phyloP scores from a whole-genome alignment of 2,329 filamentous ascomycete species.

The Aspergillus caelatus region DNA sequence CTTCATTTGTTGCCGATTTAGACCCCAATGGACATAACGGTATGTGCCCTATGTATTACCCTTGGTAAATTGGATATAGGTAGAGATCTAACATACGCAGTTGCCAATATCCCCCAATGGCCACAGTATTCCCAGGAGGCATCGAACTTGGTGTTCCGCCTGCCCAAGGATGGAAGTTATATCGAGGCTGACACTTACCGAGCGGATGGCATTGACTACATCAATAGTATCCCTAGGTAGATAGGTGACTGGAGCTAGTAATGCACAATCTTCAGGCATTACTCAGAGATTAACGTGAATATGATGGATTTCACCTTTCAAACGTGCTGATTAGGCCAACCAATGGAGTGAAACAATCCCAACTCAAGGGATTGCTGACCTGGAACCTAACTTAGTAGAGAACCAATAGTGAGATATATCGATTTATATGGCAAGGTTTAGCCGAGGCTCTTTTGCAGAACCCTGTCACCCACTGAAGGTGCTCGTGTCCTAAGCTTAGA shows the following conservation, averaged over 20 bases:
- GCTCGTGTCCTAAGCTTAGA: no score
- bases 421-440: neutral
- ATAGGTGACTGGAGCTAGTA: neutral
- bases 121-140: conserved; percentile 22
- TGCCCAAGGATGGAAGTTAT: conserved; percentile 29
- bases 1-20: conserved; percentile 32
- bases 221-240: conserved; percentile 31
- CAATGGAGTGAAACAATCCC: neutral
- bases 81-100: conserved; percentile 15
- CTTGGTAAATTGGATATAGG: neutral
- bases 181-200: conserved; percentile 31
- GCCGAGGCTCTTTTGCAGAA: neutral
- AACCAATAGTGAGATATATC: neutral
- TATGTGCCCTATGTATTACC: conserved; percentile 13
- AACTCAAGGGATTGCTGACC: neutral
- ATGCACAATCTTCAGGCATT: neutral
- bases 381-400: neutral
- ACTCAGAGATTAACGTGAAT: neutral
- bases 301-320: neutral
- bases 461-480: no score
- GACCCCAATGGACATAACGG: conserved; percentile 33
- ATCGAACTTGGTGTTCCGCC: conserved; percentile 32
- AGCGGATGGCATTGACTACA: conserved; percentile 28
- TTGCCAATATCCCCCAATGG: conserved; percentile 26
- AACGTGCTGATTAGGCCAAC: neutral